Conservation (phyloP, 352 stramenopile species). For the Phytophthora aleatoria region DNA sequence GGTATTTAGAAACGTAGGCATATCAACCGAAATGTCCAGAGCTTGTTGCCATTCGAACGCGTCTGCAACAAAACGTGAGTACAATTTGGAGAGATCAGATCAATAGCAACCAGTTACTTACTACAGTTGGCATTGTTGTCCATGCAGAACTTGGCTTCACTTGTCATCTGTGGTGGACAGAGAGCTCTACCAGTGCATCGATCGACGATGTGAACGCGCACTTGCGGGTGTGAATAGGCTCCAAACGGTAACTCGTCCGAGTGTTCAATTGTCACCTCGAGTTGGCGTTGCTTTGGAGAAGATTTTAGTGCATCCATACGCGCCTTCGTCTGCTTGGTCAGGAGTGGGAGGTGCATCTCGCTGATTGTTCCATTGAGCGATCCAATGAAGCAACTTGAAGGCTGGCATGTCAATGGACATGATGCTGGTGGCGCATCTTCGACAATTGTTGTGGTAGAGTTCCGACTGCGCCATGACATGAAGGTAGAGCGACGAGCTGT, state of each 20-base stretch:
- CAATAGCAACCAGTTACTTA: slow-evolving; percentile 13
- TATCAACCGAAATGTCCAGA: slow-evolving; percentile 34
- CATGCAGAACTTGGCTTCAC: slow-evolving; percentile 18
- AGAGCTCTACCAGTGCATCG: slow-evolving; percentile 54
- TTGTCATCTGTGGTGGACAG: slow-evolving; percentile 33
- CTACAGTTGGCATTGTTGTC: slow-evolving; percentile 18
- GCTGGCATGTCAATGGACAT: slow-evolving; percentile 28
- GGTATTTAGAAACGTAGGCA: slow-evolving; percentile 45
- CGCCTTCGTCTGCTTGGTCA: slow-evolving; percentile 24
- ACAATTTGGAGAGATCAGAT: neutral
- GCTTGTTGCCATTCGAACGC: slow-evolving; percentile 62
- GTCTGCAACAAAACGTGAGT: slow-evolving; percentile 29
- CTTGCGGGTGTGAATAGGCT: slow-evolving; percentile 44
- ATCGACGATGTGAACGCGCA: slow-evolving; percentile 57
- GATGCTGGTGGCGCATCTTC: slow-evolving; percentile 21
- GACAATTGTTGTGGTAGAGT: slow-evolving; percentile 21
- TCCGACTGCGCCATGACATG: slow-evolving; percentile 28
- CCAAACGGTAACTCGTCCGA: slow-evolving; percentile 63
- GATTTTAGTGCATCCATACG: slow-evolving; percentile 30
- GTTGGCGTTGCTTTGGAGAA: slow-evolving; percentile 19
- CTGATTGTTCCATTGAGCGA: slow-evolving; percentile 35
- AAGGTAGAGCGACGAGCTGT: slow-evolving; percentile 23
- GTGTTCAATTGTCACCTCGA: slow-evolving; percentile 45
- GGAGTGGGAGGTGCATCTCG: slow-evolving; percentile 29
- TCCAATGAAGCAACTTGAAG: slow-evolving; percentile 31